A percentile compares a stretch with the other conserved stretches of the same genome.
phyloP scores from a whole-genome alignment of 2,329 filamentous ascomycete species.

The Rugonectria rugulosa region DNA sequence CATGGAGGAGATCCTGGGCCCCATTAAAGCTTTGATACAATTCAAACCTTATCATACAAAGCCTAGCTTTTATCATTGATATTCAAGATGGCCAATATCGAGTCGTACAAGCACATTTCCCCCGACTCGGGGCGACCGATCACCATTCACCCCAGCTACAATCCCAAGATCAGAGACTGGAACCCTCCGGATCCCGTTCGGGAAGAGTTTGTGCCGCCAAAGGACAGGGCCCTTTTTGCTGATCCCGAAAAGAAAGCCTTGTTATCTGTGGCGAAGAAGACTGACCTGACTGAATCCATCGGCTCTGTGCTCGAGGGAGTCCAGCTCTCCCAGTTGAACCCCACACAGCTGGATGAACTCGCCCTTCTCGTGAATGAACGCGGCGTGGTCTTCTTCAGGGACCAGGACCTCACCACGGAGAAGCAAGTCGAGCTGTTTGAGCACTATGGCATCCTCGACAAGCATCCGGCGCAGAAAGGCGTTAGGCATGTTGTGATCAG shows the following conservation, averaged over 20 bases:
- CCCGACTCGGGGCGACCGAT: constrained; percentile 57
- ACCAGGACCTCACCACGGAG: constrained; percentile 53
- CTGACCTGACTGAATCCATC: constrained; percentile 53
- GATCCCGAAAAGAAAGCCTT: constrained; percentile 54
- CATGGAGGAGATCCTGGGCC: no score
- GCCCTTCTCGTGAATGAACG: constrained; percentile 55
- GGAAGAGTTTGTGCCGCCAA: constrained; percentile 21
- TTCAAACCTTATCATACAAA: no score
- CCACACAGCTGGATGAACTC: constrained; percentile 57
- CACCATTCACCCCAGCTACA: constrained; percentile 55
- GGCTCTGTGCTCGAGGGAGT: constrained; percentile 49
- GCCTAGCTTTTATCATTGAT: no score
- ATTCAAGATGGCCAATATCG: constrained; percentile 43
- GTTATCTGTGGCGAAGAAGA: constrained; percentile 46
- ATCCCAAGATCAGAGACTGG: constrained; percentile 50
- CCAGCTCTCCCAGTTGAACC: constrained; percentile 54
- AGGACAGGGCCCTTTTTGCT: constrained; percentile 49
- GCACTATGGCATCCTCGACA: constrained; percentile 57
- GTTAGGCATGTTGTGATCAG: constrained; percentile 50
- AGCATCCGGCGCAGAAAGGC: constrained; percentile 54
- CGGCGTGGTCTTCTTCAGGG: constrained; percentile 57
- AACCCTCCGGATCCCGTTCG: constrained; percentile 12
- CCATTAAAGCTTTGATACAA: no score
- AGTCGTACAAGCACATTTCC: constrained; percentile 56
- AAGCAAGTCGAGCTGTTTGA: constrained; percentile 54